Percentiles rank a stretch among this genome's conserved stretches.
Evolutionary conservation across 2,329 filamentous ascomycete species (phyloP).

Genomic region (Talaromyces pinophilus): DNA sequence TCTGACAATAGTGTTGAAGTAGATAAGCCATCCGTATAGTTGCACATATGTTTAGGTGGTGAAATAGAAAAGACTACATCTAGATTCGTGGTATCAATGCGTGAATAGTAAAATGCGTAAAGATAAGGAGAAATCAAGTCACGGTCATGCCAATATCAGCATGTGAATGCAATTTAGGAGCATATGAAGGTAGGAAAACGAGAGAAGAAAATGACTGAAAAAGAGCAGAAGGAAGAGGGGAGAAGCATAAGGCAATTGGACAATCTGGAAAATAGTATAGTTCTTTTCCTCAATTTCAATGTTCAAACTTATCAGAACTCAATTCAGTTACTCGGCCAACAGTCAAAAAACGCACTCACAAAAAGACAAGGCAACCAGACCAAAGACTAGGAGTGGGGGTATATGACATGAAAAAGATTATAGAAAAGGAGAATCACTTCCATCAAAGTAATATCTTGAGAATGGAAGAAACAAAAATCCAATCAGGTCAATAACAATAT

Average conservation of each 20-base stretch:
- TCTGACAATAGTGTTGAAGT: not conserved
- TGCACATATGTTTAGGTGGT: not conserved
- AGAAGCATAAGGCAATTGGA: not conserved
- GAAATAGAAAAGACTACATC: not conserved
- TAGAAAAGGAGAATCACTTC: not conserved
- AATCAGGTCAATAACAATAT: not conserved
- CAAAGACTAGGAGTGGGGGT: constrained; percentile 21
- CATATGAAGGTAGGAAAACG: not conserved
- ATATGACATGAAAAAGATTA: constrained; percentile 14
- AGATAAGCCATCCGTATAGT: not conserved
- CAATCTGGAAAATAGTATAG: not conserved
- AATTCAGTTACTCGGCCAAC: not conserved
- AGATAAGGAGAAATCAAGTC: not conserved
- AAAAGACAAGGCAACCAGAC: constrained; percentile 16
- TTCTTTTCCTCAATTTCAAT: not conserved
- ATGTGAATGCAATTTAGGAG: not conserved
- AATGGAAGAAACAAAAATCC: not conserved
- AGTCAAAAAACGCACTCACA: not conserved
- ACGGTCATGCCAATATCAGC: not conserved
- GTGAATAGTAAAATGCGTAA: not conserved
- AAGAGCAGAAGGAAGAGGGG: not conserved
- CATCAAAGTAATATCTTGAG: not conserved
- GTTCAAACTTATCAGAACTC: not conserved
- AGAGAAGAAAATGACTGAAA: not conserved
- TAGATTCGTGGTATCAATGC: constrained; percentile 2